phyloP scores from a whole-genome alignment of 805 yeast species.

The Metahyphopichia silvanorum region DNA sequence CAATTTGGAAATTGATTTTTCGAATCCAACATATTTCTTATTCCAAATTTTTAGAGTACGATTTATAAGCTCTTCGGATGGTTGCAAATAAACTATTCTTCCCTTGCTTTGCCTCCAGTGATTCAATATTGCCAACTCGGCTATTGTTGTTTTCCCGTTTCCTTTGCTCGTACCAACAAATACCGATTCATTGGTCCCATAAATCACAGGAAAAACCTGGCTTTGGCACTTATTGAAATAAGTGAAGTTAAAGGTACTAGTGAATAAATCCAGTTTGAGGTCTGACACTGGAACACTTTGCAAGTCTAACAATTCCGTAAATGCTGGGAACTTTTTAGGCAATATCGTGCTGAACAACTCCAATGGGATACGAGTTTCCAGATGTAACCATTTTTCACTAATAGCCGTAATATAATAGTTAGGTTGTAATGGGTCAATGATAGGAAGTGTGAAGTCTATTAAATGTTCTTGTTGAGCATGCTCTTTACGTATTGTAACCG shows the following conservation, averaged over 20 bases:
- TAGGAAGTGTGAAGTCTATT: conserved; percentile 63
- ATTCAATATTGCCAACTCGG: conserved; percentile 67
- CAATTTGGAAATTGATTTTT: conserved; percentile 54
- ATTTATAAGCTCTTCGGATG: conserved; percentile 57
- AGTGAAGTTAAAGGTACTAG: conserved; percentile 42
- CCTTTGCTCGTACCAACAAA: conserved; percentile 76
- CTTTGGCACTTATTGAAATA: conserved; percentile 73
- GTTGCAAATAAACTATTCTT: conserved; percentile 69
- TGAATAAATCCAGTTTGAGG: conserved; percentile 47
- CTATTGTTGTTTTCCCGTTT: conserved; percentile 68
- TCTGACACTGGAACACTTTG: conserved; percentile 49
- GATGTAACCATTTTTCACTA: conserved; percentile 85
- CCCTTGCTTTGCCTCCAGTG: conserved; percentile 73
- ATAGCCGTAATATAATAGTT: conserved; percentile 67
- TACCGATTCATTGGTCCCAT: conserved; percentile 53
- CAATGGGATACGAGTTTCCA: conserved; percentile 61
- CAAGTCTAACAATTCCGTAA: conserved; percentile 53
- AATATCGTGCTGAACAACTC: conserved; percentile 46
- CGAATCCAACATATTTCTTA: conserved; percentile 48
- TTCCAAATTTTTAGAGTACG: conserved; percentile 49
- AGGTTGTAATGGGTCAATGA: conserved; percentile 59
- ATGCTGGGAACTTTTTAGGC: conserved; percentile 65
- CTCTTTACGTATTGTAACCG: conserved; percentile 47
- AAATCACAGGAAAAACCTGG: conserved; percentile 61
- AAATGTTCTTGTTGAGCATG: conserved; percentile 52